A percentile compares a stretch with the other conserved stretches of the same genome.
Evolutionary conservation across 139 green algal species (phyloP).

Genomic region (Mychonastes homosphaera): DNA sequence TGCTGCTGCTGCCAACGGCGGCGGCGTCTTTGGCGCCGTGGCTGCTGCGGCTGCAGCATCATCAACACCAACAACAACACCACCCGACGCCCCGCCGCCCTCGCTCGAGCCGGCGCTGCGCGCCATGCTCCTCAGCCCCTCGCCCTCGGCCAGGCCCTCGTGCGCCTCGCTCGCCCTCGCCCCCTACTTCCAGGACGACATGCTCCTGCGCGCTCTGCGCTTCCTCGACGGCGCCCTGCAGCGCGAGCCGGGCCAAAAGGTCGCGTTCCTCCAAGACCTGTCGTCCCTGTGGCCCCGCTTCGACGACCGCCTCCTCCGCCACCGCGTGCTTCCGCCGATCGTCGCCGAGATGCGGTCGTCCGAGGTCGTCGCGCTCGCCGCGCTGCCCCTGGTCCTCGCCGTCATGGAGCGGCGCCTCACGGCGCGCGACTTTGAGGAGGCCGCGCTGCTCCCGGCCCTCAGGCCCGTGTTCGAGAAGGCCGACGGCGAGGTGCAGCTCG

Average conservation of each 20-base stretch:
- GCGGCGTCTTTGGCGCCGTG: too few relatives aligned
- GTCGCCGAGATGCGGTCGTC: constrained; percentile 40
- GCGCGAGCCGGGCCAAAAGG: constrained; percentile 53
- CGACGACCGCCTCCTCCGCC: constrained; percentile 55
- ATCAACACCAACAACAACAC: neutral
- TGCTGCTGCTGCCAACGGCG: too few relatives aligned
- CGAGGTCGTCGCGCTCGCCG: constrained; percentile 30
- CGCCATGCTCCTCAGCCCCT: constrained; percentile 38
- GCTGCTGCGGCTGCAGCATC: constrained; percentile 5
- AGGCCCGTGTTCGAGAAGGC: constrained; percentile 26
- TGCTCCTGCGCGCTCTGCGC: constrained; percentile 49
- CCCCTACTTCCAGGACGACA: constrained; percentile 56
- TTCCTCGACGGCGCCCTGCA: constrained; percentile 78
- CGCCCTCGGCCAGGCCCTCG: constrained; percentile 25
- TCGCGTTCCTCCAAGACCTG: constrained; percentile 62
- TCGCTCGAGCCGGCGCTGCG: constrained; percentile 26
- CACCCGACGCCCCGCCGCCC: neutral
- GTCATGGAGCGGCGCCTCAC: constrained; percentile 29
- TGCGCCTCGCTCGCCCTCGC: constrained; percentile 29
- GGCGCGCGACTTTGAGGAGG: constrained; percentile 4
- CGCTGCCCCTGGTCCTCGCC: constrained; percentile 49
- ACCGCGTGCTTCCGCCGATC: constrained; percentile 38
- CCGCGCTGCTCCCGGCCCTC: constrained; percentile 36
- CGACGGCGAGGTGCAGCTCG: constrained; percentile 40
- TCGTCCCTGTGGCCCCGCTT: constrained; percentile 46